Percentiles rank a stretch among this genome's conserved stretches.
phyloP scores from a whole-genome alignment of 108 stramenopile genomes.

The Cylindrotheca fusiformis region DNA sequence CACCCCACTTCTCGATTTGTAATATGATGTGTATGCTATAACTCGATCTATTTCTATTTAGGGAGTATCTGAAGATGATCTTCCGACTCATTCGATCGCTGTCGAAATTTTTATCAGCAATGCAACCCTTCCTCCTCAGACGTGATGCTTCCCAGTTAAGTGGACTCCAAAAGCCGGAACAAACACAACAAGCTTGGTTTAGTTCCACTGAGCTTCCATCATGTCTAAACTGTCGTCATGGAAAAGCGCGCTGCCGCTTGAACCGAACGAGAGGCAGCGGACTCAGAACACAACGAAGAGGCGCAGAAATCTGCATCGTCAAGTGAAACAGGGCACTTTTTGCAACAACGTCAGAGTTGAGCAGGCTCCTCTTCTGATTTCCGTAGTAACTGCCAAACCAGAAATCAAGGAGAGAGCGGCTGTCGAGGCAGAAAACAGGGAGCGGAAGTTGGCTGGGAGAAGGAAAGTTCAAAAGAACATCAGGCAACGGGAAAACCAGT shows the following conservation, averaged over 20 bases:
- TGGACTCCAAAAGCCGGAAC: no score
- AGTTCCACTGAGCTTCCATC: no score
- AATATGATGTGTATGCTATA: no score
- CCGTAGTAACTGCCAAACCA: slow-evolving; percentile 19
- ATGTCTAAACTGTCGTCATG: not conserved
- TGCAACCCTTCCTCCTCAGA: no score
- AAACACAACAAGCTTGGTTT: no score
- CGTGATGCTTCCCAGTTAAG: no score
- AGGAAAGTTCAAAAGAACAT: slow-evolving; percentile 5
- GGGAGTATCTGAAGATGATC: no score
- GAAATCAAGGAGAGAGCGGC: slow-evolving; percentile 18
- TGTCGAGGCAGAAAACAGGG: slow-evolving; percentile 2
- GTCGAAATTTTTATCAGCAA: no score
- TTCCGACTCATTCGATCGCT: no score
- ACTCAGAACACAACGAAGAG: not conserved
- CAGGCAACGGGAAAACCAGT: slow-evolving; percentile 1
- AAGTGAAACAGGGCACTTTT: slow-evolving; percentile 12
- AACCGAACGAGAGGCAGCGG: not conserved
- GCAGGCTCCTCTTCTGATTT: slow-evolving; percentile 14
- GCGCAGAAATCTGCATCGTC: not conserved
- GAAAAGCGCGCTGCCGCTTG: not conserved
- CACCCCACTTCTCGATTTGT: no score
- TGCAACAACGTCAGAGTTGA: slow-evolving; percentile 3
- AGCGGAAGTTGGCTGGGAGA: not conserved
- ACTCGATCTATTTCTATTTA: no score